Evolutionary conservation across 805 yeast species (phyloP).

Genomic region (Pichia thaimueangensis): DNA sequence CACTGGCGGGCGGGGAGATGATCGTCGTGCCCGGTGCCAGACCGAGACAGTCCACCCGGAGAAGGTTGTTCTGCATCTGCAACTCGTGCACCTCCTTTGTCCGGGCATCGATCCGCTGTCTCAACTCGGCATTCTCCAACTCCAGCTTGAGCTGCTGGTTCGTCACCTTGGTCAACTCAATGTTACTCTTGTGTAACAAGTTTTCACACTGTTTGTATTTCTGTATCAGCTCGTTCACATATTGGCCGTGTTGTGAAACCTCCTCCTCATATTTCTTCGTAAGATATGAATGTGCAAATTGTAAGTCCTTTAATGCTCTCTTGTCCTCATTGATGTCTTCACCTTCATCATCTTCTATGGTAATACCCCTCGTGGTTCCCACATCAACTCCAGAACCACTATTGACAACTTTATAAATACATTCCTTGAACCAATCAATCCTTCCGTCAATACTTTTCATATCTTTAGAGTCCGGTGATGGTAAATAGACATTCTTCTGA

Average conservation of each 20-base stretch:
- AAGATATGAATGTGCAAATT: constrained; percentile 64
- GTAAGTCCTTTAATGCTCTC: constrained; percentile 61
- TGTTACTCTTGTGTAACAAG: constrained; percentile 37
- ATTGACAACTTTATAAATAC: constrained; percentile 18
- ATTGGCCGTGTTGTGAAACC: constrained; percentile 45
- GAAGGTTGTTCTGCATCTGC: constrained; percentile 38
- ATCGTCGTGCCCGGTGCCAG: constrained; percentile 12
- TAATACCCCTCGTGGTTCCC: not conserved
- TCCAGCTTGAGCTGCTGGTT: constrained; percentile 32
- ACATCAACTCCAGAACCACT: not conserved
- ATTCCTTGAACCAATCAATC: constrained; percentile 27
- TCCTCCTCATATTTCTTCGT: constrained; percentile 65
- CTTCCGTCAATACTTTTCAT: constrained; percentile 21
- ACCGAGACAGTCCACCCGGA: constrained; percentile 43
- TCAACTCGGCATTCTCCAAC: constrained; percentile 30
- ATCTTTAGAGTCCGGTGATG: constrained; percentile 24
- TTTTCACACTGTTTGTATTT: constrained; percentile 47
- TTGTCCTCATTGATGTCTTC: constrained; percentile 2
- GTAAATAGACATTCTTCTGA: constrained; percentile 36
- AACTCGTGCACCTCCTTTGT: constrained; percentile 38
- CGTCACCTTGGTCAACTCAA: constrained; percentile 32
- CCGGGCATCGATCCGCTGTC: constrained; percentile 26
- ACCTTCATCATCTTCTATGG: not conserved
- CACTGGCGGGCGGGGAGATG: constrained; percentile 6
- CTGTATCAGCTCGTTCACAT: constrained; percentile 47